Conservation (phyloP, 2,329 filamentous ascomycete species). For the Epichloe sylvatica region DNA sequence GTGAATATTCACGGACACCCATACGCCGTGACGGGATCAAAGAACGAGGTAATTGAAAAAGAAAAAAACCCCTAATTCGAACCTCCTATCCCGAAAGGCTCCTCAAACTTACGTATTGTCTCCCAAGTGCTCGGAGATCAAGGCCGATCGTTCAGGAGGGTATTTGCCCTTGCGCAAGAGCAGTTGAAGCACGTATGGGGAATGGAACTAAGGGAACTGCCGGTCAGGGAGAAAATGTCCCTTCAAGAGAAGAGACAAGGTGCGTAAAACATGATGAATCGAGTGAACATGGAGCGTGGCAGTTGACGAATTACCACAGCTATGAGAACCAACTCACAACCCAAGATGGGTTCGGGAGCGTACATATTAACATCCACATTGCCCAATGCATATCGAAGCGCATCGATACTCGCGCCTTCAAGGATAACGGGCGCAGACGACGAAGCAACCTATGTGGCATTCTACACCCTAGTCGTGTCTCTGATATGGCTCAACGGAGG, state of each 20-base stretch:
- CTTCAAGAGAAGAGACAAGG: slow-evolving; percentile 65
- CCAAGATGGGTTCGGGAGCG: slow-evolving; percentile 46
- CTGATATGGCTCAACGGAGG: slow-evolving; percentile 65
- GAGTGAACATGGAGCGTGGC: neutral
- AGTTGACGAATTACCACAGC: slow-evolving; percentile 14
- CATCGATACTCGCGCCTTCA: slow-evolving; percentile 54
- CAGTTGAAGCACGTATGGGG: slow-evolving; percentile 63
- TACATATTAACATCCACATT: slow-evolving; percentile 69
- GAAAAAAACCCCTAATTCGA: too few species aligned
- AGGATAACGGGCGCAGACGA: slow-evolving; percentile 48
- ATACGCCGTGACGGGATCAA: slow-evolving; percentile 49
- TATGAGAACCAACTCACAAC: slow-evolving; percentile 33
- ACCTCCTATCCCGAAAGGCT: neutral
- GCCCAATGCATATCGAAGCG: slow-evolving; percentile 50
- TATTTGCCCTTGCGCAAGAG: slow-evolving; percentile 65
- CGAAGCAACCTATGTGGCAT: slow-evolving; percentile 66
- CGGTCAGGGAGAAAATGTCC: slow-evolving; percentile 66
- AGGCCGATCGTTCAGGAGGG: slow-evolving; percentile 54
- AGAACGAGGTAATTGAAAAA: slow-evolving; percentile 37
- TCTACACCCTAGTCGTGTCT: slow-evolving; percentile 69
- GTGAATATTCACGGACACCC: slow-evolving; percentile 46
- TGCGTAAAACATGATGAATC: slow-evolving; percentile 19
- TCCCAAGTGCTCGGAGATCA: slow-evolving; percentile 54
- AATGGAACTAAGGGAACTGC: slow-evolving; percentile 84
- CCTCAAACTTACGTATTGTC: neutral